Evolutionary conservation across 1,139 yeast species (phyloP).

Genomic region (Candida neerlandica): DNA sequence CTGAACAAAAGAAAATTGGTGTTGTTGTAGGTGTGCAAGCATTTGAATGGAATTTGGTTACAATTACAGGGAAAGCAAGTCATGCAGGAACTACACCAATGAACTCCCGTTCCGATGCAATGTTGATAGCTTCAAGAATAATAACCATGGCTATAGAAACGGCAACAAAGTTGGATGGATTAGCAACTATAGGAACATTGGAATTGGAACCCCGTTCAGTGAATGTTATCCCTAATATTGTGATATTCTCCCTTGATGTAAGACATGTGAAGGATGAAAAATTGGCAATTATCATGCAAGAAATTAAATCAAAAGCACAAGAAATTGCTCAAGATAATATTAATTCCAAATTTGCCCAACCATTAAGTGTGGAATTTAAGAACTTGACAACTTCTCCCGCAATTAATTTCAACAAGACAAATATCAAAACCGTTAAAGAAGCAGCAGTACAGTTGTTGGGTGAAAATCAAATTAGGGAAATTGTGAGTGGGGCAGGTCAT

Average conservation of each 20-base stretch:
- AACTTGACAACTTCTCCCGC: conserved; percentile 54
- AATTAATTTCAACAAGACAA: conserved; percentile 52
- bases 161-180: conserved; percentile 53
- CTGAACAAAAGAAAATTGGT: conserved; percentile 57
- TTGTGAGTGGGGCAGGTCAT: conserved; percentile 74
- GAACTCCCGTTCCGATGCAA: conserved; percentile 60
- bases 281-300: conserved; percentile 41
- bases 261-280: conserved; percentile 56
- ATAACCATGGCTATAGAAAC: conserved; percentile 57
- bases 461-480: conserved; percentile 39
- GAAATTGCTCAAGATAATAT: conserved; percentile 18
- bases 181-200: conserved; percentile 62
- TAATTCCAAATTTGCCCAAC: conserved; percentile 18
- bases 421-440: conserved; percentile 52
- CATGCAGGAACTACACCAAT: conserved; percentile 82
- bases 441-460: conserved; percentile 56
- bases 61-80: conserved; percentile 60
- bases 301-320: conserved; percentile 38
- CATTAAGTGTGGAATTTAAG: conserved; percentile 39
- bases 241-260: conserved; percentile 57
- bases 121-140: conserved; percentile 59
- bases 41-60: conserved; percentile 60
- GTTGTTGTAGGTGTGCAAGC: conserved; percentile 71
- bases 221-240: conserved; percentile 67
- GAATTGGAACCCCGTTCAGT: conserved; percentile 60